Conservation (phyloP, 305 asterid genomes). For the Fraxinus velutina region DNA sequence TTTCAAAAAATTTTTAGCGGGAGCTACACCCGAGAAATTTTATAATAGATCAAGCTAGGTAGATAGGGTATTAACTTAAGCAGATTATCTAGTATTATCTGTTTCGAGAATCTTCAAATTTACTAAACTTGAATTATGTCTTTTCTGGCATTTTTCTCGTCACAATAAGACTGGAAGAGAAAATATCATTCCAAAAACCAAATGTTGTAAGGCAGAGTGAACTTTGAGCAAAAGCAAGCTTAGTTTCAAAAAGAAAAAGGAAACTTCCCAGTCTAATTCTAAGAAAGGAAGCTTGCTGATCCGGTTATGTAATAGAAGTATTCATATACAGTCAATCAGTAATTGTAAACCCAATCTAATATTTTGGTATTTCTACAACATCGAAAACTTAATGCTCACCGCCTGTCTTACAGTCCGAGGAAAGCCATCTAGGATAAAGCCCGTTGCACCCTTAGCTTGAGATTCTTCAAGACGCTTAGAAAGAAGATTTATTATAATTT, state of each 20-base stretch:
- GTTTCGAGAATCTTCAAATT: background rate
- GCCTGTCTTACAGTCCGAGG: constrained; percentile 95
- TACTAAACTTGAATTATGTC: background rate
- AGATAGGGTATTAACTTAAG: background rate
- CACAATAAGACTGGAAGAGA: background rate
- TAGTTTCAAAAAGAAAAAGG: background rate
- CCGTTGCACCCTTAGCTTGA: constrained; percentile 70
- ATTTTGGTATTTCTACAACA: background rate
- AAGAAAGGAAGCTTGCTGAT: background rate
- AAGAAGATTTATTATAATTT: constrained; percentile 70
- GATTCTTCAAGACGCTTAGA: constrained; percentile 82
- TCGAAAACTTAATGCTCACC: constrained; percentile 42
- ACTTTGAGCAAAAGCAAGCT: background rate
- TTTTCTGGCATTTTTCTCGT: background rate
- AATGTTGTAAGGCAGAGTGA: background rate
- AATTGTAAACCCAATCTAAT: background rate
- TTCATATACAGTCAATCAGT: background rate
- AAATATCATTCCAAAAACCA: background rate
- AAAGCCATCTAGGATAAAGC: constrained; percentile 92
- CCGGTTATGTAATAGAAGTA: background rate
- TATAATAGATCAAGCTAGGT: background rate
- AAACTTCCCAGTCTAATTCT: background rate
- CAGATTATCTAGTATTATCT: background rate
- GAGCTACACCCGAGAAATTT: background rate
- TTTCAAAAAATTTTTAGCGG: background rate